phyloP scores from a whole-genome alignment of 495 filamentous ascomycete genomes.

The Thermochaetoides thermophila region DNA sequence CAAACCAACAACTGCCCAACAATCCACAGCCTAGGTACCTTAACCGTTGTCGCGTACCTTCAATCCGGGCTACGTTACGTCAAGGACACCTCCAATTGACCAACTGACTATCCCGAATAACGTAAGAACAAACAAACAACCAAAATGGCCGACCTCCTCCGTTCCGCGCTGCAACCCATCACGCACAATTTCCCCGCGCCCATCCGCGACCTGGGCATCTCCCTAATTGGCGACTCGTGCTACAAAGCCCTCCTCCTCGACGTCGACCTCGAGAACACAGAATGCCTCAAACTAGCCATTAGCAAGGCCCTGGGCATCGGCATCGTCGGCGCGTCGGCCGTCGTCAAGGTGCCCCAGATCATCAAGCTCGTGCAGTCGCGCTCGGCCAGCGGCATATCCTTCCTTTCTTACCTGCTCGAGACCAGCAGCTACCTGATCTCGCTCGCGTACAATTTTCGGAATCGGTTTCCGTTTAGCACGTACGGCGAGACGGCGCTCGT shows the following conservation, averaged over 20 bases:
- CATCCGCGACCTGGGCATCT: conserved; percentile 56
- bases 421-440: conserved; percentile 71
- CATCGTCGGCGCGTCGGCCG: conserved; percentile 73
- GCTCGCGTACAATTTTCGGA: conserved; percentile 77
- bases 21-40: no score
- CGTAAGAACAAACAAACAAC: not conserved
- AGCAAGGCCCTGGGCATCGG: conserved; percentile 85
- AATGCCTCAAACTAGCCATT: conserved; percentile 72
- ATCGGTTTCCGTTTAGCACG: conserved; percentile 86
- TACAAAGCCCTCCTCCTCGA: conserved; percentile 71
- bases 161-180: conserved; percentile 58
- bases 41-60: no score
- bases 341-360: conserved; percentile 95
- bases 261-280: conserved; percentile 54
- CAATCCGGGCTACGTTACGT: no score
- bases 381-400: conserved; percentile 69
- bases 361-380: conserved; percentile 70
- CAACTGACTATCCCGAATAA: no score
- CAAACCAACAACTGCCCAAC: not conserved
- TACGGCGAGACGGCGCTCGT: conserved; percentile 91
- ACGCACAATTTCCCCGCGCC: conserved; percentile 66
- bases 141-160: conserved; percentile 40
- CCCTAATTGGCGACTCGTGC: conserved; percentile 69
- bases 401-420: conserved; percentile 83
- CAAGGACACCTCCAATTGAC: no score